Conservation (phyloP, 2,329 filamentous ascomycete species). For the Penicillium sp. region DNA sequence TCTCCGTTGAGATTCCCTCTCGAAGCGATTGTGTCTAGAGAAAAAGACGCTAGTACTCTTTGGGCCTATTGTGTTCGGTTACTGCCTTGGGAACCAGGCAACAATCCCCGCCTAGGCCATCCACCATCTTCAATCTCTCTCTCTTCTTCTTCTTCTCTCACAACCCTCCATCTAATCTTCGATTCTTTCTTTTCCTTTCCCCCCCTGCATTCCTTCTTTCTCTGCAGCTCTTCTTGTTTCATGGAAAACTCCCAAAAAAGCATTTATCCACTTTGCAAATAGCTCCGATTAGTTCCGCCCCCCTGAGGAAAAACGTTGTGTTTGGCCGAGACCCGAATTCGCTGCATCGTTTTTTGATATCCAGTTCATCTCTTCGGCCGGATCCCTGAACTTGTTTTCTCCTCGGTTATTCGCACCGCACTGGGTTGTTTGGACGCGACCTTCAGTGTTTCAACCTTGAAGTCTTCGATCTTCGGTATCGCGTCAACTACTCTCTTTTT, state of each 20-base stretch:
- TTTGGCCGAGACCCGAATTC: conserved; percentile 17
- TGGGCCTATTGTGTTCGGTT: not conserved
- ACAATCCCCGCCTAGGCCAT: conserved; percentile 13
- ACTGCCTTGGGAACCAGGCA: not conserved
- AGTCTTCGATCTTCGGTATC: conserved; percentile 15
- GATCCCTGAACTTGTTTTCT: conserved; percentile 3
- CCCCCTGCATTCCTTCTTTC: conserved; percentile 26
- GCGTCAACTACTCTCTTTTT: conserved; percentile 18
- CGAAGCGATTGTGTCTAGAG: conserved; percentile 1
- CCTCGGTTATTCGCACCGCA: not conserved
- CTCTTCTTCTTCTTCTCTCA: conserved; percentile 13
- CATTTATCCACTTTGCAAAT: conserved; percentile 16
- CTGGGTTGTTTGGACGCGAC: conserved; percentile 7
- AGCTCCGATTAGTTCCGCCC: conserved; percentile 19
- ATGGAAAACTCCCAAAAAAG: conserved; percentile 20
- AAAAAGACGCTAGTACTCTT: conserved; percentile 1
- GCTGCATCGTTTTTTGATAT: conserved; percentile 3
- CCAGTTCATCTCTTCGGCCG: conserved; percentile 1
- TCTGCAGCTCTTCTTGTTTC: conserved; percentile 20
- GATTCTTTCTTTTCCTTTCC: conserved; percentile 22
- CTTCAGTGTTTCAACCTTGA: conserved; percentile 14
- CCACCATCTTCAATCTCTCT: conserved; percentile 14
- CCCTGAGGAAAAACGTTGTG: conserved; percentile 20
- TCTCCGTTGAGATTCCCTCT: not conserved
- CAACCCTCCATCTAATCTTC: conserved; percentile 21